Conservation (phyloP, 2,329 filamentous ascomycete species). For the Teratosphaeriaceae sp. region DNA sequence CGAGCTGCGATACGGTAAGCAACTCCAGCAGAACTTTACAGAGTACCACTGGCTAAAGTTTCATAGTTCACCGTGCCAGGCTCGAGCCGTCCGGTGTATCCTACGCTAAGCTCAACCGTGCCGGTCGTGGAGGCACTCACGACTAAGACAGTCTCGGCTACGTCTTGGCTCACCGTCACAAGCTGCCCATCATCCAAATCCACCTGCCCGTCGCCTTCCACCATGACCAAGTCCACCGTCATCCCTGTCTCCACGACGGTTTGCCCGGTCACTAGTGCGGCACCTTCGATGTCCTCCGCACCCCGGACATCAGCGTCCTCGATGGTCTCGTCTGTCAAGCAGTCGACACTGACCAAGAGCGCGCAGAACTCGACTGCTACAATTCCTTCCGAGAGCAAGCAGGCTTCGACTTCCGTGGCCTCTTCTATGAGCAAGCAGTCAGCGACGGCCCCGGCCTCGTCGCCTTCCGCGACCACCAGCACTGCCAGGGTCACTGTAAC, state of each 20-base stretch:
- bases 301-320: not conserved
- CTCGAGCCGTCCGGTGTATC: slow-evolving; percentile 1
- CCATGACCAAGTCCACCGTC: not conserved
- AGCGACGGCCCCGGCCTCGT: not conserved
- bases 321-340: too few relatives aligned
- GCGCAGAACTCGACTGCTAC: too few relatives aligned
- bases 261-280: slow-evolving; percentile 1
- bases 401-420: too few relatives aligned
- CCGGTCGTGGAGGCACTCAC: not conserved
- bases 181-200: not conserved
- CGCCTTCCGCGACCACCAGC: not conserved
- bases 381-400: too few relatives aligned
- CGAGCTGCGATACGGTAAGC: not conserved
- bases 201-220: not conserved
- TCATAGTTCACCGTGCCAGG: not conserved
- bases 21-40: not conserved
- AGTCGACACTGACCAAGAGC: too few relatives aligned
- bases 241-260: slow-evolving; percentile 1
- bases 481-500: not conserved
- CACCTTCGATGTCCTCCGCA: not conserved
- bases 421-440: not conserved
- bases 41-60: too few relatives aligned
- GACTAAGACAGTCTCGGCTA: not conserved
- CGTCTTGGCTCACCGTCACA: not conserved
- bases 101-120: not conserved